Conservation (phyloP, 345 rosid species). For the Salix viminalis region DNA sequence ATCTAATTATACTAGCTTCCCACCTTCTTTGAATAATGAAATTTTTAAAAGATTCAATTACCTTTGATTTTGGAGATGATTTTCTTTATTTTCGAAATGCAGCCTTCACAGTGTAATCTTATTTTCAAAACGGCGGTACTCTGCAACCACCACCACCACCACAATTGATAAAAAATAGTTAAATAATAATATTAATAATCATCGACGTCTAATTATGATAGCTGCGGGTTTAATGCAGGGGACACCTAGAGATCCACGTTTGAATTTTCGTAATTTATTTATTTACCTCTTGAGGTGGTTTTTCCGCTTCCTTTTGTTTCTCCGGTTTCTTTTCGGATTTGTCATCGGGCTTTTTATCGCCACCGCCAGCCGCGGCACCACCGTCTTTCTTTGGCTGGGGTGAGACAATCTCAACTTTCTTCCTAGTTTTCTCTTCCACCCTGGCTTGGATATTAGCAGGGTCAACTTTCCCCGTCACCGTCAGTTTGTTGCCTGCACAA, state of each 20-base stretch:
- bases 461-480: constrained; percentile 44
- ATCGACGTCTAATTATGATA: background rate
- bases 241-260: background rate
- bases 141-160: constrained; percentile 20
- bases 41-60: background rate
- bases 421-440: constrained; percentile 31
- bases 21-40: background rate
- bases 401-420: constrained; percentile 30
- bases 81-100: constrained; percentile 33
- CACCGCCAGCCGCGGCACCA: constrained; percentile 7
- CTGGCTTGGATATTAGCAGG: constrained; percentile 28
- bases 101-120: constrained; percentile 40
- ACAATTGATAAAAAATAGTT: background rate
- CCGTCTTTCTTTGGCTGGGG: constrained; percentile 33
- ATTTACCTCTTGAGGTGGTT: constrained; percentile 31
- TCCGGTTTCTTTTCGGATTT: constrained; percentile 32
- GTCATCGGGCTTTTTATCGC: constrained; percentile 23
- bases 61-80: constrained; percentile 33
- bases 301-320: constrained; percentile 24
- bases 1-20: background rate
- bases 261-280: background rate
- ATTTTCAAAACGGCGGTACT: constrained; percentile 41
- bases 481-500: constrained; percentile 26
- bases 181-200: background rate
- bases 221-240: background rate